These are phyloP conservation scores for Lathyrus tuberosus DNA, from an alignment of 306 rosid species.

Conservation along the genomic window DNA sequence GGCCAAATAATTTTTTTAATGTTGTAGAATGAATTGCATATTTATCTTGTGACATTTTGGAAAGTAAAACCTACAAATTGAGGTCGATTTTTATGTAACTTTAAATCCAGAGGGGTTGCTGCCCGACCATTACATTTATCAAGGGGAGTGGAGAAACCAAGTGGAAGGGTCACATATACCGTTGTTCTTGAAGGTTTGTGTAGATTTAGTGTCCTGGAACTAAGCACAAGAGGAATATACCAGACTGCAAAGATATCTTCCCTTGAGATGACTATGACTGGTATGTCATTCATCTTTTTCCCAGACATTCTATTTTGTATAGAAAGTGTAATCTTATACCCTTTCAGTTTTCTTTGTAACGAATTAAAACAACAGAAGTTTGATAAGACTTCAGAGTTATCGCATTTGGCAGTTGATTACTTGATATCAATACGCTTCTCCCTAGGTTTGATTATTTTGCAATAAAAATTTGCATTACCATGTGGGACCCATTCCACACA, in stretches of 20 bases:
- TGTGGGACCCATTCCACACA: constrained; percentile 1
- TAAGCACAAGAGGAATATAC: constrained; percentile 94
- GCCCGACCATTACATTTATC: constrained; percentile 96
- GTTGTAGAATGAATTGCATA: constrained; percentile 20
- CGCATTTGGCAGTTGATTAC: constrained; percentile 11
- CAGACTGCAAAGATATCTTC: constrained; percentile 92
- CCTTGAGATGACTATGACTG: constrained; percentile 86
- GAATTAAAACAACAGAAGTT: constrained; percentile 14
- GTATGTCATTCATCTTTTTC: constrained; percentile 47
- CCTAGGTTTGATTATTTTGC: constrained; percentile 23
- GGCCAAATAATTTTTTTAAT: not conserved
- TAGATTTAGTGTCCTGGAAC: constrained; percentile 90
- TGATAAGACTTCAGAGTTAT: constrained; percentile 13
- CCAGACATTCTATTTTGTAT: constrained; percentile 9
- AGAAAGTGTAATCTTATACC: constrained; percentile 8
- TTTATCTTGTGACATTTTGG: constrained; percentile 17
- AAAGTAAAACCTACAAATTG: constrained; percentile 28
- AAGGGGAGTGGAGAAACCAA: constrained; percentile 99
- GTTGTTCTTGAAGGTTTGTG: constrained; percentile 98
- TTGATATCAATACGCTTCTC: constrained; percentile 18
- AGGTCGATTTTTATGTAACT: constrained; percentile 40
- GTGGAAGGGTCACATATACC: constrained; percentile 97
- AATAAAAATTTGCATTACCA: constrained; percentile 4
- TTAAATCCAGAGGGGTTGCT: constrained; percentile 85
- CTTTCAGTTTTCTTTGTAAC: constrained; percentile 10